Evolutionary conservation across 768 basidiomycete species (phyloP), one percentile per base, ranked within the genome.

Genomic region (Jaapia argillacea): DNA sequence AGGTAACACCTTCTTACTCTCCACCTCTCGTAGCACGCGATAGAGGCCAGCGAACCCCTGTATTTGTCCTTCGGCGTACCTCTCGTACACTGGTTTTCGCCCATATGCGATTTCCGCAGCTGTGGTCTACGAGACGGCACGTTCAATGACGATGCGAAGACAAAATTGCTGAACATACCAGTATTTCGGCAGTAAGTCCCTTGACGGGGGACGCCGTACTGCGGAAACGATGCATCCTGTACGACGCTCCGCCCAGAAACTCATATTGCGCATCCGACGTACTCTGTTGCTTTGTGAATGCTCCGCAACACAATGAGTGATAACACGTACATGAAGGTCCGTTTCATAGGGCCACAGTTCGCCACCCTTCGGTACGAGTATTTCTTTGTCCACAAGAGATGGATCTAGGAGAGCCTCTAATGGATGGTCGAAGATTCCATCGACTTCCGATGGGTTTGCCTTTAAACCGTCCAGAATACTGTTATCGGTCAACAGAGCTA

Each of bases 191-290:
- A 1, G 89, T 92, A 2, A 93, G 59, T 1, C 90, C 90, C 58
- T 88, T 89, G 45, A 93, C 71, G 0, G 89, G 79, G 14, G 88
- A 89, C 1, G 81, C 81, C 0, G 69, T 69, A 2, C 82, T 80
- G 26, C 86, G 74, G 53, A 94, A 82, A 5, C 90, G 79, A 55
- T 93, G 87, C 77, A 88, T 81, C 14, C 91, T 75, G 51, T 91
- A 92, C 0, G 62, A 50, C 6, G 69, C 66, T 27, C 70, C 64
- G 25, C 67, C 70, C 6, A 80, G 59, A 61, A 74, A 69, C 2
- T 66, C 55, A 1, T 74, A 58, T 26, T 58, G 46, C 6, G 68
- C 57, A 54, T 87, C 85, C 2, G 67, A 72, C 4, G 68, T 70
- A 53, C 70, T 75, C 85, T 87, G 48, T 45, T 22, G 1, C 18